phyloP scores from a whole-genome alignment of 176 grass and related monocot genomes.

The Carex pumila region DNA sequence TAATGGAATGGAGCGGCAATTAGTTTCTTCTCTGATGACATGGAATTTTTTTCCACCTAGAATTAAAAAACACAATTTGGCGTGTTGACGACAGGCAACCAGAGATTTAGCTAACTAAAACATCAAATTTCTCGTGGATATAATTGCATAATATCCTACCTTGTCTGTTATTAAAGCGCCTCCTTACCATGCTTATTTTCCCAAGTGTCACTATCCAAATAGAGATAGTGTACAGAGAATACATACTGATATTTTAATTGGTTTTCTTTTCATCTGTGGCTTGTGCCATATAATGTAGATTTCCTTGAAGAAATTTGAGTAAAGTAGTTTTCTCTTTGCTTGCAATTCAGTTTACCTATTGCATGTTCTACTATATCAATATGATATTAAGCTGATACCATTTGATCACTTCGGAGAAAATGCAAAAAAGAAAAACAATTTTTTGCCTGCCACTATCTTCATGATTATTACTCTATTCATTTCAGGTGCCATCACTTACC shows the following conservation, averaged over 20 bases:
- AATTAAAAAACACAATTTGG: background rate
- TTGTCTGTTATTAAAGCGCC: background rate
- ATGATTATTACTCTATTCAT: background rate
- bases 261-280: background rate
- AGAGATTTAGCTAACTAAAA: background rate
- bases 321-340: background rate
- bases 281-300: slow-evolving; percentile 1
- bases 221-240: background rate
- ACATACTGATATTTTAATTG: background rate
- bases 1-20: background rate
- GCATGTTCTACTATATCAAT: background rate
- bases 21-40: background rate
- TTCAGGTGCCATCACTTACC: background rate
- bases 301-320: background rate
- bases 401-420: background rate
- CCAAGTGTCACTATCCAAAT: slow-evolving; percentile 3
- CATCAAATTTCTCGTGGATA: background rate
- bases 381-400: background rate
- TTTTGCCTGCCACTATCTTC: background rate
- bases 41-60: background rate
- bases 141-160: background rate
- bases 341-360: background rate
- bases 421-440: background rate
- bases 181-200: background rate
- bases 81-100: background rate